Conservation (phyloP, 2,329 filamentous ascomycete genomes). For the Helminthosporium solani region DNA sequence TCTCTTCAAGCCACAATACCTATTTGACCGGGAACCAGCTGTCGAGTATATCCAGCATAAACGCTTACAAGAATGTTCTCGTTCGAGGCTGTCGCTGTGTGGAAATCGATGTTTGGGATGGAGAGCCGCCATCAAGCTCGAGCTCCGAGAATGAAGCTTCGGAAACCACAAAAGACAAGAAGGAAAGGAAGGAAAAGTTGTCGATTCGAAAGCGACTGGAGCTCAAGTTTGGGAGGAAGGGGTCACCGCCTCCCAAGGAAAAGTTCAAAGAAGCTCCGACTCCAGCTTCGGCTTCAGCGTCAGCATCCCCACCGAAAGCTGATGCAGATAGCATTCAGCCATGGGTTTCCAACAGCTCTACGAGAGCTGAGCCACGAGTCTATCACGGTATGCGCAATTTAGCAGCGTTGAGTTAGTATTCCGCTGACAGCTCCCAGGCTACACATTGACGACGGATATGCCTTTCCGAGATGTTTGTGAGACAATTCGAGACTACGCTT, state of each 20-base stretch:
- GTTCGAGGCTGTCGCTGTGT: conserved; percentile 81
- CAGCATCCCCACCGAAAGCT: conserved; percentile 7
- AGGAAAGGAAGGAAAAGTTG: conserved; percentile 29
- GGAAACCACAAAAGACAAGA: conserved; percentile 22
- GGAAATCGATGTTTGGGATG: conserved; percentile 94
- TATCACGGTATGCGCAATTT: conserved; percentile 62
- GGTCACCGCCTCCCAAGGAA: conserved; percentile 20
- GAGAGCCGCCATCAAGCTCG: conserved; percentile 51
- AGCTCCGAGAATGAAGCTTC: conserved; percentile 33
- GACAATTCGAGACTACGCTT: conserved; percentile 76
- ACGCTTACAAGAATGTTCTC: conserved; percentile 77
- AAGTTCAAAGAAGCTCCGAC: conserved; percentile 13
- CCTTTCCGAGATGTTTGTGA: conserved; percentile 84
- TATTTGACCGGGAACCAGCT: conserved; percentile 87
- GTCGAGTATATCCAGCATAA: conserved; percentile 71
- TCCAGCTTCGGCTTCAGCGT: neutral
- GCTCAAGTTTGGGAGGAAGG: conserved; percentile 33
- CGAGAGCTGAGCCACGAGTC: conserved; percentile 68
- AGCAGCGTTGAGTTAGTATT: neutral
- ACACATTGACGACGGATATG: conserved; percentile 82
- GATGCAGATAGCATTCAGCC: conserved; percentile 25
- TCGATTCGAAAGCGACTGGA: conserved; percentile 40
- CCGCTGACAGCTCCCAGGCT: conserved; percentile 40
- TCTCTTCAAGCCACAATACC: conserved; percentile 93
- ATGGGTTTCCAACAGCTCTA: conserved; percentile 34